Percentiles rank a stretch among this genome's conserved stretches.
phyloP scores from a whole-genome alignment of 2,329 filamentous ascomycete genomes.

The Endothia cerciana region DNA sequence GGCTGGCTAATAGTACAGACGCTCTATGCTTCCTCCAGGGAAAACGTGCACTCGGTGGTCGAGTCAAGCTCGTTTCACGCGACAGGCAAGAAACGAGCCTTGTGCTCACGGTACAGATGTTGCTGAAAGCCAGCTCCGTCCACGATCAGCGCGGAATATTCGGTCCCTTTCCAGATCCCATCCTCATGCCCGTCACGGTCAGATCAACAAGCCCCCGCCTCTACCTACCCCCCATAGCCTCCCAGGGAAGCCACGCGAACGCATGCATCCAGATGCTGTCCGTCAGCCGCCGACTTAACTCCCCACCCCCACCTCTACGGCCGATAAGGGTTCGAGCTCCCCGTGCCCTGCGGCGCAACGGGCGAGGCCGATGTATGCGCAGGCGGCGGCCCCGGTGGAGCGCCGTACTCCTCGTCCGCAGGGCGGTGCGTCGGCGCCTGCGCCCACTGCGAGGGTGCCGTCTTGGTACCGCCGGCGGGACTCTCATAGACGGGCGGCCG shows the following conservation, averaged over 20 bases:
- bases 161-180: background rate
- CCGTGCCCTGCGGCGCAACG: slow-evolving; percentile 31
- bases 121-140: background rate
- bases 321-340: slow-evolving; percentile 31
- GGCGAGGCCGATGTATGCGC: slow-evolving; percentile 29
- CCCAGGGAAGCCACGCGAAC: slow-evolving; percentile 25
- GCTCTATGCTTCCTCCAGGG: slow-evolving; percentile 27
- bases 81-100: background rate
- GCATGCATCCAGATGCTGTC: slow-evolving; percentile 3
- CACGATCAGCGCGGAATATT: background rate
- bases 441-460: slow-evolving; percentile 54
- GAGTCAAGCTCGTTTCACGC: background rate
- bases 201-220: background rate
- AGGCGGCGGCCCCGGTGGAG: slow-evolving; percentile 56
- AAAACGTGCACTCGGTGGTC: slow-evolving; percentile 13
- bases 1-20: slow-evolving; percentile 11
- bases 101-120: no score
- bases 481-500: slow-evolving; percentile 61
- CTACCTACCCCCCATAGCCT: no score
- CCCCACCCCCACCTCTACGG: slow-evolving; percentile 26
- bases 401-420: slow-evolving; percentile 42
- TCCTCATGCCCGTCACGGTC: background rate
- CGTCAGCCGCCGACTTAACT: slow-evolving; percentile 8
- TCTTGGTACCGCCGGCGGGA: slow-evolving; percentile 54
- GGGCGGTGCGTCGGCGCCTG: slow-evolving; percentile 8